Percentiles rank a stretch among this genome's conserved stretches.
phyloP scores from a whole-genome alignment of 352 stramenopile genomes.

The Thalassiosira exigua region DNA sequence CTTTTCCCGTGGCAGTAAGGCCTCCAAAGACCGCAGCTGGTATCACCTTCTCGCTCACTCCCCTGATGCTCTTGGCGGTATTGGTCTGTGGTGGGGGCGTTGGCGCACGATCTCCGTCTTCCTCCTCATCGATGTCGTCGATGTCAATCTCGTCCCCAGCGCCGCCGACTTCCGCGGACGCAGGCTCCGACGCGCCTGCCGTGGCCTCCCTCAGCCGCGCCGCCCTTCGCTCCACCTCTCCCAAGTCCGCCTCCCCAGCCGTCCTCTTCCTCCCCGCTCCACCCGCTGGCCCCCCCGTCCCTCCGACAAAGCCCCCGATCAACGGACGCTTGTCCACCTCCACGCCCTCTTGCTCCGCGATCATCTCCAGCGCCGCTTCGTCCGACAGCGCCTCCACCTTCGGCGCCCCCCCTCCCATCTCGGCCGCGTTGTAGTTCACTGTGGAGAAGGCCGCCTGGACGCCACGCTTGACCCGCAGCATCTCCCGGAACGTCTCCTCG shows the following conservation, averaged over 20 bases:
- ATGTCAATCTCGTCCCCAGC: constrained; percentile 93
- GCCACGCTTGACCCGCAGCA: constrained; percentile 97
- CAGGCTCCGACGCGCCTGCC: constrained; percentile 12
- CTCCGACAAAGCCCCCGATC: constrained; percentile 68
- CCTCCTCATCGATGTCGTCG: constrained; percentile 86
- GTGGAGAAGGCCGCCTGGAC: constrained; percentile 95
- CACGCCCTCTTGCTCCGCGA: constrained; percentile 87
- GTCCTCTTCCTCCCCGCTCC: constrained; percentile 84
- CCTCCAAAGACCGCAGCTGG: constrained; percentile 85
- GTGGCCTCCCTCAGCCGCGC: constrained; percentile 86
- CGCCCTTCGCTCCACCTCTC: constrained; percentile 86
- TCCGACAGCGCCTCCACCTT: constrained; percentile 69
- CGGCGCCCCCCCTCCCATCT: constrained; percentile 79
- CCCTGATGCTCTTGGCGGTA: constrained; percentile 25
- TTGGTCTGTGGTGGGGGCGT: constrained; percentile 2
- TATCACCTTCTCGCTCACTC: constrained; percentile 76
- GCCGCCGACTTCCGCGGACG: constrained; percentile 16
- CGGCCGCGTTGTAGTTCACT: constrained; percentile 96
- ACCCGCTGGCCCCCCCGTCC: constrained; percentile 79
- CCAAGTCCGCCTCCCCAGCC: constrained; percentile 74
- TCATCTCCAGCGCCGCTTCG: constrained; percentile 89
- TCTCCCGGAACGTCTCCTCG: constrained; percentile 98
- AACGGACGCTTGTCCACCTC: constrained; percentile 66
- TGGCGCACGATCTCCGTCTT: constrained; percentile 64
- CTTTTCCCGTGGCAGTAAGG: constrained; percentile 40